These are phyloP conservation scores for Sodiomyces alkalinus DNA, from an alignment of 2,329 filamentous ascomycete genomes.

Conservation along the genomic window DNA sequence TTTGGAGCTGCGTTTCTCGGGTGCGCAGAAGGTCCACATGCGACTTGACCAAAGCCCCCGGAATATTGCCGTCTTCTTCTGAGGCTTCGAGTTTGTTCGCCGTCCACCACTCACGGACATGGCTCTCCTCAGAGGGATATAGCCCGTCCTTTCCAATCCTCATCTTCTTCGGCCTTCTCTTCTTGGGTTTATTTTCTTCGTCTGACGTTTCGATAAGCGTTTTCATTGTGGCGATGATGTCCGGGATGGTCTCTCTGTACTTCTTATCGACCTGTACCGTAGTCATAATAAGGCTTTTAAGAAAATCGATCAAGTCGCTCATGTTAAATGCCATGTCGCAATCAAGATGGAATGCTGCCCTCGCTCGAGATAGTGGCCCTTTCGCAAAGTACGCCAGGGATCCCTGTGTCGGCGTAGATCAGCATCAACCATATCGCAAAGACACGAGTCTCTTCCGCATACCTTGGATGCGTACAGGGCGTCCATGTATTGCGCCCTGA, in stretches of 20 bases:
- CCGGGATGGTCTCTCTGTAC: conserved; percentile 55
- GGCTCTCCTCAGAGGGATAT: conserved; percentile 49
- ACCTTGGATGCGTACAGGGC: conserved; percentile 49
- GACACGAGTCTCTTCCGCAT: too few species aligned
- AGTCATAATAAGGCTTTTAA: conserved; percentile 53
- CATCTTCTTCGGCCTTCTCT: conserved; percentile 44
- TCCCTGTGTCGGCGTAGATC: conserved; percentile 38
- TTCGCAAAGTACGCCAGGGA: conserved; percentile 76
- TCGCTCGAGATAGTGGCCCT: conserved; percentile 60
- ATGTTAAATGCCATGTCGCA: conserved; percentile 45
- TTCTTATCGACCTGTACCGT: conserved; percentile 63
- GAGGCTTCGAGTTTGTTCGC: conserved; percentile 32
- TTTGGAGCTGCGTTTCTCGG: conserved; percentile 65
- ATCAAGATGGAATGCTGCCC: conserved; percentile 52
- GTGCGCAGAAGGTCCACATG: conserved; percentile 52
- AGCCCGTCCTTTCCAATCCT: conserved; percentile 54
- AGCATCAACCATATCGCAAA: conserved; percentile 8
- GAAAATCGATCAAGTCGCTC: conserved; percentile 48
- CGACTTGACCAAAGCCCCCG: conserved; percentile 40
- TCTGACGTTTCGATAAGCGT: conserved; percentile 41
- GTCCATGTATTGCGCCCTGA: conserved; percentile 43
- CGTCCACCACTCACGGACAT: conserved; percentile 58
- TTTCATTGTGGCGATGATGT: conserved; percentile 42
- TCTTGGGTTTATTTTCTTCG: conserved; percentile 24
- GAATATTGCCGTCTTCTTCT: conserved; percentile 27